A percentile compares a stretch with the other conserved stretches of the same genome.
Conservation (phyloP, 75 land plant species). For the Sequoiadendron giganteum region DNA sequence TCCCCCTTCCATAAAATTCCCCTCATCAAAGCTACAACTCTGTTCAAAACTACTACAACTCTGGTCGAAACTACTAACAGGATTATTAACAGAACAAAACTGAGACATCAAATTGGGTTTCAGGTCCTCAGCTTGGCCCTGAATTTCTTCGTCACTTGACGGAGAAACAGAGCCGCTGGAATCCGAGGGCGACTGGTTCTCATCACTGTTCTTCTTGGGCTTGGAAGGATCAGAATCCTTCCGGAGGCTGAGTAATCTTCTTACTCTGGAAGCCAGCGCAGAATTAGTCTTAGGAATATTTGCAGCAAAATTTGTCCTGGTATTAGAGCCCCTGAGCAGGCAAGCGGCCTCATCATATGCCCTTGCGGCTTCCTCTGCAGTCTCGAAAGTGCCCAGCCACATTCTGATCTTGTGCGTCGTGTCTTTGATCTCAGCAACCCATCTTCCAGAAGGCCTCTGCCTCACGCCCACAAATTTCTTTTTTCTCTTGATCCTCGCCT, state of each 20-base stretch:
- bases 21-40: background rate
- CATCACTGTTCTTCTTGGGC: background rate
- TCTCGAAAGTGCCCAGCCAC: conserved; percentile 75
- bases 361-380: conserved; percentile 66
- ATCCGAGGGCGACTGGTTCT: background rate
- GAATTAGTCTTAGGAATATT: conserved; percentile 17
- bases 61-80: conserved; percentile 14
- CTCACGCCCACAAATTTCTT: conserved; percentile 65
- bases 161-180: background rate
- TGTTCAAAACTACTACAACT: conserved; percentile 10
- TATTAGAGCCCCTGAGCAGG: conserved; percentile 65
- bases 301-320: conserved; percentile 58
- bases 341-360: conserved; percentile 79
- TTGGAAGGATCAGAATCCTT: conserved; percentile 10
- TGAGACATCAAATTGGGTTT: conserved; percentile 5
- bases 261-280: conserved; percentile 35
- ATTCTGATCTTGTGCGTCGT: conserved; percentile 71
- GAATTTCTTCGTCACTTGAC: background rate
- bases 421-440: conserved; percentile 79
- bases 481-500: background rate
- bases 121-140: background rate
- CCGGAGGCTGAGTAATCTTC: conserved; percentile 34
- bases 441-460: conserved; percentile 69
- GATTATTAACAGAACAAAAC: conserved; percentile 20
- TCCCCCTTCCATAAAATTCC: background rate